A percentile compares a stretch with the other conserved stretches of the same genome.
These are phyloP conservation scores for Wickerhamomyces alni DNA, from an alignment of 805 yeast genomes.

Conservation along the genomic window DNA sequence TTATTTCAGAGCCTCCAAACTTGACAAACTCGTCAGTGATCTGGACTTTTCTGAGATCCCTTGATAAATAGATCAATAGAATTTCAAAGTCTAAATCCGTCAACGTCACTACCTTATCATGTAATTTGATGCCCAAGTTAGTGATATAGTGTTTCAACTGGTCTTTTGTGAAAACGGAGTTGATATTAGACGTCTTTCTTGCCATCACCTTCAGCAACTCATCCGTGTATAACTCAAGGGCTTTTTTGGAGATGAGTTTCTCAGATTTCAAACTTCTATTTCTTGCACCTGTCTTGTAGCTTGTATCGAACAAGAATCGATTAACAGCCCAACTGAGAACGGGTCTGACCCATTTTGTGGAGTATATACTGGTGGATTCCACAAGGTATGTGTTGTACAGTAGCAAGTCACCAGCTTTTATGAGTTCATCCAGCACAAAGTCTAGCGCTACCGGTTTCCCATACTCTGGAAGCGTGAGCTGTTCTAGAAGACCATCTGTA, in stretches of 20 bases:
- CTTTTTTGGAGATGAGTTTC: conserved; percentile 14
- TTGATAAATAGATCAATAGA: conserved; percentile 13
- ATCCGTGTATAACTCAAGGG: conserved; percentile 11
- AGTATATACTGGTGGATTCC: conserved; percentile 15
- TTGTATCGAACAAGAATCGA: conserved; percentile 16
- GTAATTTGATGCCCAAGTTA: conserved; percentile 1
- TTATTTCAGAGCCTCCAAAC: conserved; percentile 19
- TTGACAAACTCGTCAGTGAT: conserved; percentile 15
- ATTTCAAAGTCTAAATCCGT: conserved; percentile 18
- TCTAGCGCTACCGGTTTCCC: conserved; percentile 33
- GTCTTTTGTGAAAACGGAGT: conserved; percentile 9
- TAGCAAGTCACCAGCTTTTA: conserved; percentile 24
- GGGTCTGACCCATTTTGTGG: conserved; percentile 20
- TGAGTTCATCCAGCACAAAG: conserved; percentile 27
- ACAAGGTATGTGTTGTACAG: conserved; percentile 19
- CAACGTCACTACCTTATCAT: conserved; percentile 2
- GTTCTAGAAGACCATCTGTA: conserved; percentile 21
- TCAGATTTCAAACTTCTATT: conserved; percentile 14
- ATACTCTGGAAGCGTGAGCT: conserved; percentile 22
- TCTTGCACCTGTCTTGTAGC: conserved; percentile 15
- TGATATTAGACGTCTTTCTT: conserved; percentile 1
- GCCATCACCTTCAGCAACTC: conserved; percentile 5
- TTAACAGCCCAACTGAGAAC: conserved; percentile 19
- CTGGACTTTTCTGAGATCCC: conserved; percentile 15
- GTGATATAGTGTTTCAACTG: conserved; percentile 9